Evolutionary conservation across 805 yeast genomes (phyloP).

Genomic region (Ogataea neopini): DNA sequence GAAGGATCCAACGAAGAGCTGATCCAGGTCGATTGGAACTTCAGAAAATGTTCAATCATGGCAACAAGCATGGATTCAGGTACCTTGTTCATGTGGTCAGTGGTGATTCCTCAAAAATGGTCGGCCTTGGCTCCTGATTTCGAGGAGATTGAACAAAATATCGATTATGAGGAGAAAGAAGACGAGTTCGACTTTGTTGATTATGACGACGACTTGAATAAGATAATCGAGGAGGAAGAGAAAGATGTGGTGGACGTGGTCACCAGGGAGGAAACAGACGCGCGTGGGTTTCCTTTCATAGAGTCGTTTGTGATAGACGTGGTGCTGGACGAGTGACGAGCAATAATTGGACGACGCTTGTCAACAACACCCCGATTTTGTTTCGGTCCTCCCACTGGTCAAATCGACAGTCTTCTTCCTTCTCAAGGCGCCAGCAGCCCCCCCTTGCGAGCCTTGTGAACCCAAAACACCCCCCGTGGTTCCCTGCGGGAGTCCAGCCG

Average conservation of each 20-base stretch:
- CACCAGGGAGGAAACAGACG: constrained; percentile 64
- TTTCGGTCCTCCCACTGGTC: not conserved
- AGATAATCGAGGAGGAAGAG: constrained; percentile 64
- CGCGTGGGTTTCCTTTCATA: constrained; percentile 63
- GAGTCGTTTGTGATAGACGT: constrained; percentile 56
- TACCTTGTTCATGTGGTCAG: constrained; percentile 76
- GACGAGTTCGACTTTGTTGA: constrained; percentile 86
- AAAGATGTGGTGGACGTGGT: constrained; percentile 62
- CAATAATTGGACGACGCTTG: no score
- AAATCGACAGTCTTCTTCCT: constrained; percentile 3
- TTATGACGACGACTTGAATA: constrained; percentile 62
- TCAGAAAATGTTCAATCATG: constrained; percentile 66
- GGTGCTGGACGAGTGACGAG: no score
- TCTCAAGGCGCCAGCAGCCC: not conserved
- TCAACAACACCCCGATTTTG: not conserved
- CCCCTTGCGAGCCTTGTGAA: no score
- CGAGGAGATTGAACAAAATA: constrained; percentile 90
- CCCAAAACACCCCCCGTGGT: no score
- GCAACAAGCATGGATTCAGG: constrained; percentile 89
- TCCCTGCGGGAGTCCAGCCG: not conserved
- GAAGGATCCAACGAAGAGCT: constrained; percentile 92
- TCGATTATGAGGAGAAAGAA: constrained; percentile 82
- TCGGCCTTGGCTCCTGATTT: constrained; percentile 96
- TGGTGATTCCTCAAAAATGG: constrained; percentile 88
- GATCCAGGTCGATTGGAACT: constrained; percentile 86